Evolutionary conservation across 1,284 basidiomycete genomes (phyloP), one percentile per base, ranked within the genome.

Genomic region (Caloboletus inedulis): DNA sequence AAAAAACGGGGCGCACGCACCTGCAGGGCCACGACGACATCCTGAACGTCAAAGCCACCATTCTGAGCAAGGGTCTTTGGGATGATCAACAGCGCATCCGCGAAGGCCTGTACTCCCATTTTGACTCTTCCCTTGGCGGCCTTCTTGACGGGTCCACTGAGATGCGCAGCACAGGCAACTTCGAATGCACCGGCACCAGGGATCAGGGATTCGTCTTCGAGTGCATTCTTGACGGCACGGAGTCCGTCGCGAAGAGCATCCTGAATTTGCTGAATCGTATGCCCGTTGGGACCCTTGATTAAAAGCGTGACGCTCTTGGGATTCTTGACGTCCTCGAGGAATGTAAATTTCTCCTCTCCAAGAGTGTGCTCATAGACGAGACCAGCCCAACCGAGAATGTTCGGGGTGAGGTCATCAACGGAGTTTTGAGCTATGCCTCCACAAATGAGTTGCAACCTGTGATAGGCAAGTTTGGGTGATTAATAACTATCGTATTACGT

Each of bases 341-440:
- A 99, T 0, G 97, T 99, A 74, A 84, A 99, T 71, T 99, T 99
- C 69, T 99, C 97, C 74, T 99, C 97, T 60, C 97, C 96, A 25
- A 99, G 82, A 9, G 96, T 98, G 73, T 99, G 95, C 74, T 99
- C 97, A 75, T 99, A 99, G 27, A 99, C 94, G 50, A 99, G 84
- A 6, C 97, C 97, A 36, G 97, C 97, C 85, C 92, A 98, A 37
- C 97, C 97, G 39, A 99, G 84, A 36, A 94, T 80, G 51, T 92
- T 89, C 9, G 95, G 94, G 13, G 84, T 85, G 40, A 99, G 80
- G 71, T 99, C 97, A 62, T 99, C 97, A 16, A 98, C 94, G 54
- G 95, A 98, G 76, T 99, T 99, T 72, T 98, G 95, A 1, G 97
- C 94, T 56, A 87, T 78, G 66, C 97, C 97, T 55, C 97, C 97